These are phyloP conservation scores for Lentinula aciculospora DNA, from an alignment of 768 basidiomycete species.

Conservation along the genomic window DNA sequence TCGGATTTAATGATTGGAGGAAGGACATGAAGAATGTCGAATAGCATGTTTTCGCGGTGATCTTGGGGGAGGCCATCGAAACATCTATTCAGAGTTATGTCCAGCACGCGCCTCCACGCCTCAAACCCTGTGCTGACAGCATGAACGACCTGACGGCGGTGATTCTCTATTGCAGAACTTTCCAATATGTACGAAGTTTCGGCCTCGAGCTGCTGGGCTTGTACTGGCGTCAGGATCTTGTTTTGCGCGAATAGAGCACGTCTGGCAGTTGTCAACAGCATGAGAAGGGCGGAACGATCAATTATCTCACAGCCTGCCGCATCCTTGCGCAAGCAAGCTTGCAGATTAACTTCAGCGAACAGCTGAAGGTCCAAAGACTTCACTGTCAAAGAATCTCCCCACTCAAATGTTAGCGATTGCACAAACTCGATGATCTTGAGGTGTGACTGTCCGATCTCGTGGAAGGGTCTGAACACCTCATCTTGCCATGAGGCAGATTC, in stretches of 20 bases:
- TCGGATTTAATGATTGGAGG: conserved; percentile 61
- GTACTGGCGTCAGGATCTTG: conserved; percentile 51
- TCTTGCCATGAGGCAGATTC: conserved; percentile 34
- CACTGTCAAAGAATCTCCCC: conserved; percentile 71
- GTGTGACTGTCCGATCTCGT: conserved; percentile 75
- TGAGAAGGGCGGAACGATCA: conserved; percentile 66
- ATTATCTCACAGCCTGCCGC: conserved; percentile 77
- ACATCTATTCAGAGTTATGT: conserved; percentile 81
- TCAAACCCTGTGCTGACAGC: conserved; percentile 69
- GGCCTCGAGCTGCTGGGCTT: conserved; percentile 57
- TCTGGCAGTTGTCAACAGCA: conserved; percentile 57
- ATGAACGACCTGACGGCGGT: conserved; percentile 72
- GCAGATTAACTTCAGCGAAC: conserved; percentile 60
- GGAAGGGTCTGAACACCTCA: conserved; percentile 52
- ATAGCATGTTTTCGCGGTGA: conserved; percentile 81
- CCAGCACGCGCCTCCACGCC: conserved; percentile 81
- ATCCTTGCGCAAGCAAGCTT: conserved; percentile 64
- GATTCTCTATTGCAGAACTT: conserved; percentile 84
- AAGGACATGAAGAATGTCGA: conserved; percentile 83
- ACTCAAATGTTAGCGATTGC: conserved; percentile 82
- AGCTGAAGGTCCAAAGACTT: conserved; percentile 57
- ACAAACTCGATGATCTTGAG: conserved; percentile 85
- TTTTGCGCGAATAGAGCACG: conserved; percentile 65
- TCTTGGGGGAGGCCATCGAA: conserved; percentile 80
- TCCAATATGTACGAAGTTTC: conserved; percentile 78